These are phyloP conservation scores for Coniella lustricola DNA, from an alignment of 2,329 filamentous ascomycete species.

Conservation along the genomic window DNA sequence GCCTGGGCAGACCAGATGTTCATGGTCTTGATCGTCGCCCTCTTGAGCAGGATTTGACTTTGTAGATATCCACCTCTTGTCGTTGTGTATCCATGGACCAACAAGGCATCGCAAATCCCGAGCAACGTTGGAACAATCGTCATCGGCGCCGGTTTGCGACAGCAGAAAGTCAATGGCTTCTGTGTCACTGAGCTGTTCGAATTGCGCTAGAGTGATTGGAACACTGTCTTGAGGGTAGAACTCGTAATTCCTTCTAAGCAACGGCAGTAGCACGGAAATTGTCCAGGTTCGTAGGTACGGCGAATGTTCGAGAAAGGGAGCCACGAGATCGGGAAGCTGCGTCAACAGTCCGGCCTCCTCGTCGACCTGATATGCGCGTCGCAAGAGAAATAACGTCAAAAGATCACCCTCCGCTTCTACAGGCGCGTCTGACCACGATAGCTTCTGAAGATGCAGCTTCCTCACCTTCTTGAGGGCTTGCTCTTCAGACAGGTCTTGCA, in stretches of 20 bases:
- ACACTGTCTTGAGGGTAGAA: conserved; percentile 53
- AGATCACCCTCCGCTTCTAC: conserved; percentile 44
- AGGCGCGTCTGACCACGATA: conserved; percentile 43
- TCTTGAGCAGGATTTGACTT: conserved; percentile 18
- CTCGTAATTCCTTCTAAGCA: conserved; percentile 61
- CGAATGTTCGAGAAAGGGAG: conserved; percentile 59
- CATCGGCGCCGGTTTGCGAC: conserved; percentile 41
- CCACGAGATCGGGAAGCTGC: conserved; percentile 59
- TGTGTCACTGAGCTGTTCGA: conserved; percentile 53
- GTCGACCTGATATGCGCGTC: conserved; percentile 63
- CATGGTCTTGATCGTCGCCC: conserved; percentile 18
- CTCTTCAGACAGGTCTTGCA: conserved; percentile 54
- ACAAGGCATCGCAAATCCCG: conserved; percentile 63
- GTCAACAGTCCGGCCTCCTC: conserved; percentile 63
- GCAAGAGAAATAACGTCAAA: conserved; percentile 58
- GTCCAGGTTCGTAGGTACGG: conserved; percentile 60
- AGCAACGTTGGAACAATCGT: conserved; percentile 38
- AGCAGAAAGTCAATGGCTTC: conserved; percentile 56
- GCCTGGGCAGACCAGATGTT: conserved; percentile 41
- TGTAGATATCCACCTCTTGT: conserved; percentile 46
- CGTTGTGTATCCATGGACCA: conserved; percentile 66
- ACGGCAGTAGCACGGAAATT: conserved; percentile 60
- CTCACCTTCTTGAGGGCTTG: conserved; percentile 57
- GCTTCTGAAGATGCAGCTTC: conserved; percentile 55
- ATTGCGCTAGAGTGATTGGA: conserved; percentile 51